Percentiles rank a stretch among this genome's conserved stretches.
Conservation (phyloP, 1,284 basidiomycete genomes). For the Apiotrichum laibachii region DNA sequence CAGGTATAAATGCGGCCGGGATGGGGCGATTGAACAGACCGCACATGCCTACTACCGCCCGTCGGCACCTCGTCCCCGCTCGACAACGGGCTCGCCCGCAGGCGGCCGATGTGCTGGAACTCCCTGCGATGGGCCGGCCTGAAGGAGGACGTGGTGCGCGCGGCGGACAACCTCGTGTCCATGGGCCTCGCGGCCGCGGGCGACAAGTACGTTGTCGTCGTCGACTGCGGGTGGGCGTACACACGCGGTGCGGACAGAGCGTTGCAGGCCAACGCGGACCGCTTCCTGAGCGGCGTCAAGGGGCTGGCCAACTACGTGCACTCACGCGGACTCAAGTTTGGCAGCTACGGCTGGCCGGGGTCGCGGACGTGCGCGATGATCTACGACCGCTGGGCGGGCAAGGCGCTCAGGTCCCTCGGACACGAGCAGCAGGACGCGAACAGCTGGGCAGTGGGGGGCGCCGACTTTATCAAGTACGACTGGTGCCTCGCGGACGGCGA, state of each 20-base stretch:
- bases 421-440: constrained; percentile 7
- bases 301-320: neutral
- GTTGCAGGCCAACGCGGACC: neutral
- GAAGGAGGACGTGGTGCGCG: neutral
- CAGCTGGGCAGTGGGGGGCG: constrained; percentile 3
- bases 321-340: constrained; percentile 8
- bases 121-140: constrained; percentile 3
- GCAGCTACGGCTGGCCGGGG: constrained; percentile 7
- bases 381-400: constrained; percentile 2
- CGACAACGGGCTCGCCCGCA: constrained; percentile 6
- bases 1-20: no score
- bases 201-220: constrained; percentile 2
- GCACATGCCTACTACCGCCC: no score
- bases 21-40: no score
- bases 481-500: constrained; percentile 7
- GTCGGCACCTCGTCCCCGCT: neutral
- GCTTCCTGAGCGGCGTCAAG: neutral
- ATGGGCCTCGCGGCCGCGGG: neutral
- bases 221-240: constrained; percentile 6
- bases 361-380: constrained; percentile 3
- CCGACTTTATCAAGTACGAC: constrained; percentile 9
- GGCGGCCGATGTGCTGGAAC: constrained; percentile 8
- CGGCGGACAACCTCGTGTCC: neutral
- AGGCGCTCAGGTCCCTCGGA: neutral
- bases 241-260: neutral